Percentiles rank a stretch among this genome's conserved stretches.
Conservation (phyloP, 805 yeast species). For the Grigorovia transvaalensis region DNA sequence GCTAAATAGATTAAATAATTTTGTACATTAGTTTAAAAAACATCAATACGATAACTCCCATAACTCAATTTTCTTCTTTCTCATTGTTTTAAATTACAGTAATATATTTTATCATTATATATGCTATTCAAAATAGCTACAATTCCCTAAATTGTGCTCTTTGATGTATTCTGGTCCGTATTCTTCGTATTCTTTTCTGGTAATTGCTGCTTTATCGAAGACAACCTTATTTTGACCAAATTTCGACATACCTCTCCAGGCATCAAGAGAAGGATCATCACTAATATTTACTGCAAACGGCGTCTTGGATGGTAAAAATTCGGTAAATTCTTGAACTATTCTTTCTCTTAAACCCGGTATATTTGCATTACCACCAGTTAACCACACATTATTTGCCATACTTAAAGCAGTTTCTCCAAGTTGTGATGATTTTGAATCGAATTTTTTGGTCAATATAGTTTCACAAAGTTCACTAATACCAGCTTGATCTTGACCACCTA, state of each 20-base stretch:
- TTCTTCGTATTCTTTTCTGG: constrained; percentile 72
- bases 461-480: constrained; percentile 76
- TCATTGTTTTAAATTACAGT: background rate
- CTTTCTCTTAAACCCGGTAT: constrained; percentile 60
- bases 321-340: constrained; percentile 54
- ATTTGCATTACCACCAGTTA: constrained; percentile 78
- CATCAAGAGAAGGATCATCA: constrained; percentile 58
- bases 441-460: constrained; percentile 50
- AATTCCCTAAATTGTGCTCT: constrained; percentile 73
- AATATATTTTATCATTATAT: background rate
- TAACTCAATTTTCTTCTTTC: background rate
- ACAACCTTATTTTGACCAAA: constrained; percentile 48
- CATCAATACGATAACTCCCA: background rate
- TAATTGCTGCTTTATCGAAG: constrained; percentile 39
- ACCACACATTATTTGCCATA: constrained; percentile 49
- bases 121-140: constrained; percentile 15
- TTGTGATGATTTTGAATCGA: constrained; percentile 44
- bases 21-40: background rate
- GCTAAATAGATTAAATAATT: constrained; percentile 1
- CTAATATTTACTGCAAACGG: constrained; percentile 55
- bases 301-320: constrained; percentile 59
- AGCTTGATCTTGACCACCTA: constrained; percentile 93
- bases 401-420: constrained; percentile 23
- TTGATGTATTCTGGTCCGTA: constrained; percentile 82
- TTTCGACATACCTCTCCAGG: constrained; percentile 91